Evolutionary conservation across 1,284 basidiomycete species (phyloP), one percentile per base, ranked within the genome.

Genomic region (Rhodotorula sp.): DNA sequence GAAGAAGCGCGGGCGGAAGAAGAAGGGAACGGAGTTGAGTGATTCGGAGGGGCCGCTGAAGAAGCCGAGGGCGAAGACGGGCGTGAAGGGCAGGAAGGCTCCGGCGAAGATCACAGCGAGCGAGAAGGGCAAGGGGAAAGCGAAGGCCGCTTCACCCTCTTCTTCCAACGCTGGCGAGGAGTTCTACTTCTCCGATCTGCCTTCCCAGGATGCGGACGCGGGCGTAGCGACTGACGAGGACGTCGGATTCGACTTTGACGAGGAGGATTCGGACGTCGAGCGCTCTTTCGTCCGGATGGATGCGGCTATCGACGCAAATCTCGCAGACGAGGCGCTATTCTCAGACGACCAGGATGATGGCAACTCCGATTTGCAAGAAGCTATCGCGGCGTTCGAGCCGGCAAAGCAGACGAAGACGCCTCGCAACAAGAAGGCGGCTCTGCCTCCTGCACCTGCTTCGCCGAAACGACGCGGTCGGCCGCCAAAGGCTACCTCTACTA

Each of bases 41-140:
- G 28, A 3, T 65, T 71, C 51, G 74, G 70, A 16, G 67, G 62
- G n/a, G 62, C 59, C 24, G 68, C 66, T n/a, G 26, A 59, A n/a
- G 70, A 73, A 57, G 74, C 73, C 40, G 66, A 69, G 22, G 52
- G 18, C 37, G 26, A 75, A 64, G 47, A 16, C 4, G 68, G 76
- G 15, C 74, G 70, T 11, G 72, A 48, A 4, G 34, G 34, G 6
- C 65, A 71, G 50, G 75, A 70, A 18, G 68, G 62, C n/a, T 59
- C 59, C 24, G 68, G 66, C n/a, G 30, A 59, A n/a, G 70, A 72
- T 53, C 70, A 72, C 46, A 62, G 65, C 16, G 48, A 10, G 30
- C n/a, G 75, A 64, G 47, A 31, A 37, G 64, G 53, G 31, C 37
- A 54, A 62, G 53, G 31, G 31, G 40, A 66, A 62, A 48, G 40